Conservation (phyloP, 805 yeast species). For the Metschnikowia reukaufii region DNA sequence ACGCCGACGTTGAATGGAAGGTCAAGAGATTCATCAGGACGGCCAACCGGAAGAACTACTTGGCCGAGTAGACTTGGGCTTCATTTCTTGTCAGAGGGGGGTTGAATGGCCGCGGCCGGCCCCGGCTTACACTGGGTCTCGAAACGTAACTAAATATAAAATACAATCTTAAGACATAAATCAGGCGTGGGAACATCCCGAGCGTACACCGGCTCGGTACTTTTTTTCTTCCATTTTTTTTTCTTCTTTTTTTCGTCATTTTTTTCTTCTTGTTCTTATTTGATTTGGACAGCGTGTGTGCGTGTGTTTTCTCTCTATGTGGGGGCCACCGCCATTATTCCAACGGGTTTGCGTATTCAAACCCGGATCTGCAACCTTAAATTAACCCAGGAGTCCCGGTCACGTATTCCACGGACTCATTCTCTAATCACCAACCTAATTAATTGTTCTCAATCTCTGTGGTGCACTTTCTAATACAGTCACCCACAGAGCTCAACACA, state of each 20-base stretch:
- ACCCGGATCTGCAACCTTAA: too few relatives aligned
- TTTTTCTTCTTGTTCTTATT: too few relatives aligned
- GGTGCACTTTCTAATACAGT: conserved; percentile 39
- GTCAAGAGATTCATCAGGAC: conserved; percentile 90
- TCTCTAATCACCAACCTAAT: background rate
- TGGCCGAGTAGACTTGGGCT: conserved; percentile 32
- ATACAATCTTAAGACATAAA: conserved; percentile 6
- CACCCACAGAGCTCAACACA: conserved; percentile 39
- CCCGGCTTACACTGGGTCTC: background rate
- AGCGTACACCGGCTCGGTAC: too few relatives aligned
- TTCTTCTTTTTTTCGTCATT: too few relatives aligned
- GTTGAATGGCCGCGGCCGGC: background rate
- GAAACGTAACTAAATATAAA: conserved; percentile 8
- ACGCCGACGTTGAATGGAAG: conserved; percentile 98
- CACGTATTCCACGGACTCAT: too few relatives aligned
- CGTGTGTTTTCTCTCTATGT: too few relatives aligned
- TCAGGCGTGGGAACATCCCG: conserved; percentile 2
- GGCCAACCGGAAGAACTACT: conserved; percentile 90
- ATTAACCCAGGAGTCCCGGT: background rate
- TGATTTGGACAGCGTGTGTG: background rate
- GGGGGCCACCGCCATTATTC: too few relatives aligned
- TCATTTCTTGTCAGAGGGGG: background rate
- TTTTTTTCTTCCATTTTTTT: too few relatives aligned
- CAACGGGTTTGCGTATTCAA: too few relatives aligned
- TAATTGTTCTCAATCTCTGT: conserved; percentile 36